Evolutionary conservation across 371 early-diverging fungal genomes (phyloP), one percentile per base, ranked within the genome.

Genomic region (Rhizopus delemar): DNA sequence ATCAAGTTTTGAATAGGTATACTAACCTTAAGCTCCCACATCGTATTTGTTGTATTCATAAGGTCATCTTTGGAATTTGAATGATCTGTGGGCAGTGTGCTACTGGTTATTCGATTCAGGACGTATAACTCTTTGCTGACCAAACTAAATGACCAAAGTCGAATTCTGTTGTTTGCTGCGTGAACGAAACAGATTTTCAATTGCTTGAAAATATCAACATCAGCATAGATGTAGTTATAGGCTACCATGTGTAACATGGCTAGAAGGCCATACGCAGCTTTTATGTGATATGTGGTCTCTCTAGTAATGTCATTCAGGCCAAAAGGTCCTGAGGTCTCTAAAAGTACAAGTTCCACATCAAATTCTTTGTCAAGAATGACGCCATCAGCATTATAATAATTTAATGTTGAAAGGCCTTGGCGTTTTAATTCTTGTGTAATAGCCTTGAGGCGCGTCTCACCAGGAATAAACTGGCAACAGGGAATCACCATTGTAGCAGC

Each of bases 311-410:
- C 7, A 16, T 36, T 36, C 4, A 8, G 11, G 35, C 22, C 22
- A 16, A 38, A 38, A 16, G 52, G 52, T 15, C 38, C 38, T 16
- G 38, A 36, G 3, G 35, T 51, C 11, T 38, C 52, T 15, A 51
- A 36, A 51, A 51, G 35, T 4, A 16, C 38, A 13, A 51, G 5
- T 22, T 38, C 38, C 7, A 35, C 8, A 8, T 36, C 38, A 51
- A n/a, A 38, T 8, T 15, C 16, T 16, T 15, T 8, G 15, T 51
- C 38, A 4, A 15, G 15, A 16, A 51, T 38, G 36, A 51, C 15
- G 0, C 52, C 52, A 36, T 50, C 51, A 12, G 51, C 34, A 50
- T 50, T 50, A 13, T 50, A 34, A 34, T 16, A 38, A 8, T 15
- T 36, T 3, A 5, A 0, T 7, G 28, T 51, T n/a, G 35, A 35